These are phyloP conservation scores for Choanephora cucurbitarum DNA, from an alignment of 371 early-diverging fungal genomes.

Conservation along the genomic window DNA sequence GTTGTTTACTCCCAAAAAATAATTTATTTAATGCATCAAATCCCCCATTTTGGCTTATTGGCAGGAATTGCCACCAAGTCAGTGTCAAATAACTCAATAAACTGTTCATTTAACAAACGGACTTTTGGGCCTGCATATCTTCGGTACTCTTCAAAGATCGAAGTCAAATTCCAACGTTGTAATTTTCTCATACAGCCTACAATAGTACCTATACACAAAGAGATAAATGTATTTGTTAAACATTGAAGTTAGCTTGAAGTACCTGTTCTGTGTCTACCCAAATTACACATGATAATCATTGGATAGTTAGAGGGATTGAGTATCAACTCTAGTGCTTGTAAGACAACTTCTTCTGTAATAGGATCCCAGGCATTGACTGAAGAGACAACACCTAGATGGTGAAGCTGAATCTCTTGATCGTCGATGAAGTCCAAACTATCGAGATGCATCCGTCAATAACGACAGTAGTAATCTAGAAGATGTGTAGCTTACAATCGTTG, in stretches of 20 bases:
- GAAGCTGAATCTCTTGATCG: constrained; percentile 92
- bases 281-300: constrained; percentile 96
- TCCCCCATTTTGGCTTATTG: constrained; percentile 75
- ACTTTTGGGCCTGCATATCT: constrained; percentile 97
- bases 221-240: not conserved
- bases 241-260: not conserved
- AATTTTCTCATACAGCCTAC: constrained; percentile 96
- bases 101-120: constrained; percentile 88
- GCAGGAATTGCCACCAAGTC: constrained; percentile 87
- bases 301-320: constrained; percentile 91
- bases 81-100: constrained; percentile 95
- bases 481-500: constrained; percentile 81
- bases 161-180: constrained; percentile 96
- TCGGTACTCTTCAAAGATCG: constrained; percentile 97
- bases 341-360: constrained; percentile 93
- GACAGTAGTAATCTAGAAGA: not conserved
- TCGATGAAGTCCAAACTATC: constrained; percentile 90
- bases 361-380: constrained; percentile 93
- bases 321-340: constrained; percentile 87
- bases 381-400: constrained; percentile 80
- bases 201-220: constrained; percentile 74
- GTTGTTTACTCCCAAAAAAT: constrained; percentile 20
- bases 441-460: not conserved
- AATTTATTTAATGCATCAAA: constrained; percentile 1
- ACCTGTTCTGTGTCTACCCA: constrained; percentile 96